phyloP scores from a whole-genome alignment of 2,329 filamentous ascomycete genomes.

The Juglanconis oblonga region DNA sequence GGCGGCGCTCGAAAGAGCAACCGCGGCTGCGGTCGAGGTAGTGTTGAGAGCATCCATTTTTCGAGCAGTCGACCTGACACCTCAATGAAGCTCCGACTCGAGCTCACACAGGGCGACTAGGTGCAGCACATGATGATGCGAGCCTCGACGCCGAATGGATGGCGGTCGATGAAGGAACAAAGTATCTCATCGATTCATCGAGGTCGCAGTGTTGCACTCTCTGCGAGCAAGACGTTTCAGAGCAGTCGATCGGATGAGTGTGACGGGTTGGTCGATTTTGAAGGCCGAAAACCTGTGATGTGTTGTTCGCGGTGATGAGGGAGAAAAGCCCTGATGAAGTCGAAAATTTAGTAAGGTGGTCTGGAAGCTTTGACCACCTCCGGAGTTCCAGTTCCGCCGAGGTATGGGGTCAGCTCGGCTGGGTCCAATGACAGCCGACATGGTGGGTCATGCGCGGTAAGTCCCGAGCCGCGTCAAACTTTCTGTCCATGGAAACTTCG shows the following conservation, averaged over 20 bases:
- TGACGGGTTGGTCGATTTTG: background rate
- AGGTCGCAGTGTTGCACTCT: background rate
- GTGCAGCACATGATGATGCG: conserved; percentile 19
- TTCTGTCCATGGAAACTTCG: too few species aligned
- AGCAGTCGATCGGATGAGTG: background rate
- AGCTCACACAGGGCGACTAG: conserved; percentile 11
- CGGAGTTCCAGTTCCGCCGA: conserved; percentile 6
- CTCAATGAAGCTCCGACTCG: background rate
- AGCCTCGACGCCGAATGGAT: conserved; percentile 17
- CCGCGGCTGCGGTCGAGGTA: conserved; percentile 6
- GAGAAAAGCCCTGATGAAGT: background rate
- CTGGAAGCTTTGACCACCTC: conserved; percentile 7
- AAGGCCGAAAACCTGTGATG: background rate
- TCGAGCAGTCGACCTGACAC: background rate
- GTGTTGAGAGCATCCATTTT: conserved; percentile 17
- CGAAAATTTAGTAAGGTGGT: background rate
- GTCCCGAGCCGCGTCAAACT: too few species aligned
- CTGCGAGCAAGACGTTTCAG: background rate
- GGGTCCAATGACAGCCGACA: background rate
- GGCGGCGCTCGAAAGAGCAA: conserved; percentile 4
- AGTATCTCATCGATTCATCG: conserved; percentile 12
- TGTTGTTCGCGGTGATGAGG: background rate
- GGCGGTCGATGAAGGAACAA: conserved; percentile 10
- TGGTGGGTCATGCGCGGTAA: too few species aligned
- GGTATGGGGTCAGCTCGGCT: background rate